Conservation (phyloP, 2,329 filamentous ascomycete genomes). For the Calonectria multiphialidica region DNA sequence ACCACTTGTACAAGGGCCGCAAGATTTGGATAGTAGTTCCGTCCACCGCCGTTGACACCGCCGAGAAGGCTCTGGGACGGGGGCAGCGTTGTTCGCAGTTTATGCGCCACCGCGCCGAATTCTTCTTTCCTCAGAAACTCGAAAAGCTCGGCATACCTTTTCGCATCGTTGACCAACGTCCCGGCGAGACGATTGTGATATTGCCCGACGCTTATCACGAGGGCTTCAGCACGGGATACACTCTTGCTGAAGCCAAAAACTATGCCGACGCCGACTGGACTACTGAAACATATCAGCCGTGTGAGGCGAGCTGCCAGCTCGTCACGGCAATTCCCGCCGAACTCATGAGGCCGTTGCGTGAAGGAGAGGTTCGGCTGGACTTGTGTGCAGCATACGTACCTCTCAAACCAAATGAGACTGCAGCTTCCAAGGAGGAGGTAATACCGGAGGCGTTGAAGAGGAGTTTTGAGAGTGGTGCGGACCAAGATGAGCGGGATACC, state of each 20-base stretch:
- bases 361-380: conserved; percentile 49
- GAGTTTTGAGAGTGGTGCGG: conserved; percentile 24
- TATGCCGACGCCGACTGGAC: conserved; percentile 53
- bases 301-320: conserved; percentile 48
- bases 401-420: neutral
- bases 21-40: conserved; percentile 56
- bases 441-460: conserved; percentile 31
- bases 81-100: conserved; percentile 52
- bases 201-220: conserved; percentile 55
- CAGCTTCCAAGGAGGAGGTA: conserved; percentile 14
- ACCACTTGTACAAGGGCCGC: conserved; percentile 54
- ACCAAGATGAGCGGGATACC: conserved; percentile 21
- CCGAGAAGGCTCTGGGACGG: conserved; percentile 50
- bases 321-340: conserved; percentile 52
- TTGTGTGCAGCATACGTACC: conserved; percentile 46
- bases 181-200: conserved; percentile 55
- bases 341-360: conserved; percentile 46
- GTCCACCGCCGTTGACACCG: conserved; percentile 49
- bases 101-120: conserved; percentile 56
- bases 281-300: conserved; percentile 51
- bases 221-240: conserved; percentile 56
- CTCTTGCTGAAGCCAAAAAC: conserved; percentile 55
- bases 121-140: conserved; percentile 55
- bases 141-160: conserved; percentile 53
- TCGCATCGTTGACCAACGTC: conserved; percentile 53